Percentiles rank a stretch among this genome's conserved stretches.
These are phyloP conservation scores for Eucalyptus rudis DNA, from an alignment of 345 rosid species.

Conservation along the genomic window DNA sequence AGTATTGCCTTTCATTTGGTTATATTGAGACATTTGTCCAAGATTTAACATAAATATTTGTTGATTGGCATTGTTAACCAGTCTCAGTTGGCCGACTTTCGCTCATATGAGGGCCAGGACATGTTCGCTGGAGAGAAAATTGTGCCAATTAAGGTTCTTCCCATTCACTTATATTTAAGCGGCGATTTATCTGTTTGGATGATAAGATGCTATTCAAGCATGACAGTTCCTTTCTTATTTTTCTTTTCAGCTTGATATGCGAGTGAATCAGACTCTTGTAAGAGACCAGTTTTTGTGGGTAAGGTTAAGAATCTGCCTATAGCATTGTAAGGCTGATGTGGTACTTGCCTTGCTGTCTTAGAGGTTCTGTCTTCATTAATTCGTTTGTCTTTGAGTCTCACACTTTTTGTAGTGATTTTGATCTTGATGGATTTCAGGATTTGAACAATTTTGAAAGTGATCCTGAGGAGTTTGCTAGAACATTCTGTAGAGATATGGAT, in stretches of 20 bases:
- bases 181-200: neutral
- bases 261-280: constrained; percentile 82
- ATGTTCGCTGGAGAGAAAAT: constrained; percentile 88
- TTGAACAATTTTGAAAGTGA: constrained; percentile 88
- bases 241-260: constrained; percentile 79
- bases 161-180: neutral
- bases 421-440: constrained; percentile 32
- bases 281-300: constrained; percentile 95
- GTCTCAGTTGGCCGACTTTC: constrained; percentile 81
- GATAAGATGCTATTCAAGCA: neutral
- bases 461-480: constrained; percentile 86
- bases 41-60: neutral
- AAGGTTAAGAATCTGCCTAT: neutral
- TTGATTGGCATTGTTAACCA: neutral
- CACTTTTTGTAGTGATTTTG: neutral
- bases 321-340: neutral
- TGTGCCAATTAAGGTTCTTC: constrained; percentile 79
- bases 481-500: constrained; percentile 75
- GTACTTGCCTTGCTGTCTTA: neutral
- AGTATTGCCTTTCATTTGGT: neutral
- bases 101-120: constrained; percentile 88
- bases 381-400: neutral
- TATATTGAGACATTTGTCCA: neutral
- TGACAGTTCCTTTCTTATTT: neutral
- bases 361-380: neutral